Conservation (phyloP, 352 stramenopile genomes). For the Halophytophthora batemanensis region DNA sequence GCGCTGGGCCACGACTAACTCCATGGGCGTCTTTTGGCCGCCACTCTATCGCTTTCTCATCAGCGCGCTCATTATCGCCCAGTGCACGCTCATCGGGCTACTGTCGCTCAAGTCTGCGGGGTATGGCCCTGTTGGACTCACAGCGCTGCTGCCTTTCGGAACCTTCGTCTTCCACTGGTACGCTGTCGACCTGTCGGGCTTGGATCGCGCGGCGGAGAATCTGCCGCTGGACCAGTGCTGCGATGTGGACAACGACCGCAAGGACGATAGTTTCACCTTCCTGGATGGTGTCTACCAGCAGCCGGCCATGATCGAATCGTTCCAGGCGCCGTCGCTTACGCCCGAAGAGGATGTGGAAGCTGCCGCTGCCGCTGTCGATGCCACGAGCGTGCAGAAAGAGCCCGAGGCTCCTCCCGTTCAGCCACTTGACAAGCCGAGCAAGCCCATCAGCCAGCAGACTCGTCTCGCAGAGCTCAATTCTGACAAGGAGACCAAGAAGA, state of each 20-base stretch:
- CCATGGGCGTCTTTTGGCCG: constrained; percentile 72
- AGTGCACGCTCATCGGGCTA: constrained; percentile 75
- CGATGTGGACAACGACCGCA: constrained; percentile 41
- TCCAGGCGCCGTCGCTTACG: constrained; percentile 26
- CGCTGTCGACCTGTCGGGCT: constrained; percentile 56
- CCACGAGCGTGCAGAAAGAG: constrained; percentile 16
- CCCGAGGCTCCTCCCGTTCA: constrained; percentile 7
- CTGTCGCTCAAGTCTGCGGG: constrained; percentile 55
- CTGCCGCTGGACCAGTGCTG: constrained; percentile 61
- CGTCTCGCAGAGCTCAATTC: constrained; percentile 42
- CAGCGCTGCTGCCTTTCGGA: constrained; percentile 27
- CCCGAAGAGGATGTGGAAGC: constrained; percentile 17
- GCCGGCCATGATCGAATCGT: constrained; percentile 57
- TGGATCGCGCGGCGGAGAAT: constrained; percentile 54
- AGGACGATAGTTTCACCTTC: constrained; percentile 43
- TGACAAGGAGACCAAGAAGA: constrained; percentile 25
- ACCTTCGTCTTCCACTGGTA: constrained; percentile 61
- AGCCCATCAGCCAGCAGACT: constrained; percentile 29
- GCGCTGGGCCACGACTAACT: constrained; percentile 40
- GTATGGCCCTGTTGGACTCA: not conserved
- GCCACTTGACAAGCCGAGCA: constrained; percentile 15
- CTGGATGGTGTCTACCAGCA: constrained; percentile 70
- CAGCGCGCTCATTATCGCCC: constrained; percentile 61
- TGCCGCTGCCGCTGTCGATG: constrained; percentile 15
- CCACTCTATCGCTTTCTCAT: constrained; percentile 77